These are phyloP conservation scores for Leishmania martiniquensis DNA, from an alignment of 208 protist genomes.

Conservation along the genomic window DNA sequence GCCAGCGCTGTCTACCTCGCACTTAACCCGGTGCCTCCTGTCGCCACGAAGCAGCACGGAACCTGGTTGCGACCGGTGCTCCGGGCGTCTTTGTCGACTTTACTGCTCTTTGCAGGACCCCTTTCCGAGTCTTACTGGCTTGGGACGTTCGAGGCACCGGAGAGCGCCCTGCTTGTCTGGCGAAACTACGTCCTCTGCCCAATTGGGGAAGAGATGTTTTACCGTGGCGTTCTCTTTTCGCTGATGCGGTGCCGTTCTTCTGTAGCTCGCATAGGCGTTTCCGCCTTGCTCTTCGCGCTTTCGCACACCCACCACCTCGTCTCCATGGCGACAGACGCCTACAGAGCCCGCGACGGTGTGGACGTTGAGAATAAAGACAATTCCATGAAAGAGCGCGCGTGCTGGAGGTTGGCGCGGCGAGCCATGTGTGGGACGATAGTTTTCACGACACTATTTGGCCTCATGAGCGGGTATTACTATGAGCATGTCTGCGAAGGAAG, in stretches of 20 bases:
- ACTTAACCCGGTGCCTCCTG: background rate
- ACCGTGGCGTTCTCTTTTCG: constrained; percentile 64
- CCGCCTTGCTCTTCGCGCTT: constrained; percentile 62
- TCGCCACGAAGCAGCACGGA: background rate
- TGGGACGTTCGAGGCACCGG: background rate
- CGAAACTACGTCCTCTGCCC: constrained; percentile 65
- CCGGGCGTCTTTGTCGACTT: constrained; percentile 26
- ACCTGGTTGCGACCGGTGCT: background rate
- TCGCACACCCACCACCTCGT: constrained; percentile 71
- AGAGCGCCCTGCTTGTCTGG: constrained; percentile 26
- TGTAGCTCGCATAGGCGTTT: constrained; percentile 35
- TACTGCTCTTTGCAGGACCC: constrained; percentile 52
- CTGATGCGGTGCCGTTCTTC: constrained; percentile 35
- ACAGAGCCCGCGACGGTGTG: constrained; percentile 11
- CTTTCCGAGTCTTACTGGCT: constrained; percentile 27
- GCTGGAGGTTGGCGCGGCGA: constrained; percentile 26
- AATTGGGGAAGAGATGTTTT: constrained; percentile 79
- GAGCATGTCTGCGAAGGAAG: constrained; percentile 40
- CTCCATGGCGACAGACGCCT: constrained; percentile 36
- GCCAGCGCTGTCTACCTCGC: constrained; percentile 18
- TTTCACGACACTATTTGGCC: constrained; percentile 54
- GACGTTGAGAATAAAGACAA: background rate
- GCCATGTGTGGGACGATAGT: constrained; percentile 23
- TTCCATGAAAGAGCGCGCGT: background rate
- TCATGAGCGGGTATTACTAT: constrained; percentile 68